Conservation (phyloP, 2,329 filamentous ascomycete species). For the Fusarium nygamai region DNA sequence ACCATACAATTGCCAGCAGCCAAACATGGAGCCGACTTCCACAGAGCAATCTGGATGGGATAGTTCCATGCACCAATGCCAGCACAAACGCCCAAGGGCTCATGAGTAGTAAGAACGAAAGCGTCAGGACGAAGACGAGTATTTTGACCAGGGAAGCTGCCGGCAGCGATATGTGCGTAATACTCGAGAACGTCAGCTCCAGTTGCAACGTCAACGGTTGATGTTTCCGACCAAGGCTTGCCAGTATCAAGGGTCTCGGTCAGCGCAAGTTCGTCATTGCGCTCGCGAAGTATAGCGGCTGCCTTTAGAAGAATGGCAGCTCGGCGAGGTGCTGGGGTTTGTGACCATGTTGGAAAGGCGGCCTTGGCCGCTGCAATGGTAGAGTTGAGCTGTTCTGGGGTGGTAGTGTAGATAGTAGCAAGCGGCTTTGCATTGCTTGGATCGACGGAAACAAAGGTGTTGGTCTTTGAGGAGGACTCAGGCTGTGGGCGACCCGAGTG, state of each 20-base stretch:
- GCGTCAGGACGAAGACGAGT: slow-evolving; percentile 78
- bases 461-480: slow-evolving; percentile 62
- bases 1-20: slow-evolving; percentile 91
- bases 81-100: slow-evolving; percentile 83
- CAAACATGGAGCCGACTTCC: slow-evolving; percentile 88
- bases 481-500: slow-evolving; percentile 76
- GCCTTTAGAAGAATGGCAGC: slow-evolving; percentile 82
- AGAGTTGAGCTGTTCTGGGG: slow-evolving; percentile 72
- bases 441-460: slow-evolving; percentile 77
- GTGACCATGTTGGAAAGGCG: slow-evolving; percentile 81
- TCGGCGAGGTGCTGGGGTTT: slow-evolving; percentile 77
- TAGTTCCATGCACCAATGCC: slow-evolving; percentile 95
- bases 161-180: slow-evolving; percentile 82
- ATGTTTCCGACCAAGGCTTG: slow-evolving; percentile 86
- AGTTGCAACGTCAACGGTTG: slow-evolving; percentile 82
- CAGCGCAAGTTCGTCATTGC: slow-evolving; percentile 82
- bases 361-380: slow-evolving; percentile 75
- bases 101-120: slow-evolving; percentile 85
- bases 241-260: slow-evolving; percentile 88
- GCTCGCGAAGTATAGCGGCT: slow-evolving; percentile 75
- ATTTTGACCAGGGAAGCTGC: slow-evolving; percentile 83
- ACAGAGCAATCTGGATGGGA: slow-evolving; percentile 88
- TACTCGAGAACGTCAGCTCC: slow-evolving; percentile 89
- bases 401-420: slow-evolving; percentile 77
- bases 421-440: slow-evolving; percentile 76